Evolutionary conservation across 345 rosid species (phyloP), one percentile per base, ranked within the genome.

Genomic region (Boechera retrofracta): DNA sequence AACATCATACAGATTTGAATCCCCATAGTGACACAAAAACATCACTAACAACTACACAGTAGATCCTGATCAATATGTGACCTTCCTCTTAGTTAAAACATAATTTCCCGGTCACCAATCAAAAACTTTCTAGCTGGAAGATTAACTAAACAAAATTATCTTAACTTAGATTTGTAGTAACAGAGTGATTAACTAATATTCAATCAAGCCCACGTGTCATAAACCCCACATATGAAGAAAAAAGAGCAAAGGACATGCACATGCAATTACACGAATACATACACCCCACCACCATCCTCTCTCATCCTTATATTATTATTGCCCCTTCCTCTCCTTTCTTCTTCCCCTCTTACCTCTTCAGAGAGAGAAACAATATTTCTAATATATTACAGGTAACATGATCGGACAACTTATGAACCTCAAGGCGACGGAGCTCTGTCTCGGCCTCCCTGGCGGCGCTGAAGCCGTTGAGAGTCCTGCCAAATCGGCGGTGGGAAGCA

Each of bases 351-450:
- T 78, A 78, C 57, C 36, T 71, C n/a, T 71, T 56, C 53, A 57
- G 4, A 72, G 15, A 62, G 33, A 77, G 75, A 76, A 55, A 76
- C 31, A 45, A 15, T 32, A 61, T 33, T 52, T 41, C 10, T 56
- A 15, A 51, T 36, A 45, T 13, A 29, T 58, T 41, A 45, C 16
- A 70, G 36, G 57, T 33, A 44, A 64, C 61, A 77, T 78, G 81
- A 78, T 72, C 54, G 77, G 77, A 18, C 55, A 72, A 64, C 74
- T 80, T 78, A 92, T 90, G 81, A 83, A 80, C 9, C 85, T 84
- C 32, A 87, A 83, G 67, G 96, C 85, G 70, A 90, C 96, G 11
- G 96, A 92, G 81, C 92, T 92, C 55, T 85, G 91, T 83, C 89
- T 92, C 6, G 96, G 98, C 63, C 76, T 92, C 71, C 96, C 96